Base-by-base conservation (phyloP, 495 filamentous ascomycete species). In the Aspergillus nanangensis region DNA sequence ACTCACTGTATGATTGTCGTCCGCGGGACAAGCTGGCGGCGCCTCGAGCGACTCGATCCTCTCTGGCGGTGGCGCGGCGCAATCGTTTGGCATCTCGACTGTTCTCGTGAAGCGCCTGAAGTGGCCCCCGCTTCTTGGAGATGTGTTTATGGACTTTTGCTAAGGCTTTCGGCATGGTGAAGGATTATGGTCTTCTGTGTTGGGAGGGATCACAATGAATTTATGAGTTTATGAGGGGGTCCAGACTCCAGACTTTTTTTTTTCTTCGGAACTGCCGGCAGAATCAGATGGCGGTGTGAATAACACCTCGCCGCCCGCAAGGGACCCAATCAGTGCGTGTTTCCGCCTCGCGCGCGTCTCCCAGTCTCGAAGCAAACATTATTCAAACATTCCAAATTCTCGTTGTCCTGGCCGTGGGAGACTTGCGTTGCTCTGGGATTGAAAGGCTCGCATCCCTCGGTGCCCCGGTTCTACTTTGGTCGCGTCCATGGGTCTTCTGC, bases 131-230 rank as follows among this genome's bases (percentile, higher is more conserved):
- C 66, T 86, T 86, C 70, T 91, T 91, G 17, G 79, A 62, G 38
- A 95, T 87, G 47, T 88, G 80, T 70, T 95, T 96, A 45, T 87
- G 83, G 29, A 90, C 83, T 55, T 90, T 95, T 38, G 79, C 64
- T 11, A 94, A 60, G 48, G 79, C 79, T 53, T 83, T 87, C 11
- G 88, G 80, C 90, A 95, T 94, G 65, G 24, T 58, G 42, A 27
- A 38, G 19, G 37, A 18, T 47, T 22, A 13, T 22, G 22, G 36
- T 44, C 24, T 17, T 36, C 24, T 38, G 32, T 14, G n/a, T 23
- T 50, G 18, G 35, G 15, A 21, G 1, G 3, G 11, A 10, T 14
- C 14, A 36, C 5, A 10, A 4, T n/a, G n/a, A n/a, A n/a, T n/a
- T n/a, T n/a, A n/a, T n/a, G n/a, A n/a, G n/a, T n/a, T n/a, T 36